Evolutionary conservation across 2,329 filamentous ascomycete genomes (phyloP), one percentile per base, ranked within the genome.

Genomic region (Claviceps citrina): DNA sequence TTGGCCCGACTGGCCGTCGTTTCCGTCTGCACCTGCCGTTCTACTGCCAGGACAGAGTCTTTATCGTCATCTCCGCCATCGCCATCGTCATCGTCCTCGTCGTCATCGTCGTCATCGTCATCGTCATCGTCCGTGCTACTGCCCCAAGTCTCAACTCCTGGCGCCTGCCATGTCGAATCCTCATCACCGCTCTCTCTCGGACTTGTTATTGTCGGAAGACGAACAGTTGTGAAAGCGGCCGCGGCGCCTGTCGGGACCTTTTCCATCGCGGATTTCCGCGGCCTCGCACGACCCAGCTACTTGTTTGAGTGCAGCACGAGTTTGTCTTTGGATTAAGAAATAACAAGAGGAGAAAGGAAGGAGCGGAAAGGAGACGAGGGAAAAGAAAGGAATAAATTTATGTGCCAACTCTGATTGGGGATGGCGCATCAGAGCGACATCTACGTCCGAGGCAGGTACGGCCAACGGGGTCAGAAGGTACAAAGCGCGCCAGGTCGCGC

Each of bases 81-180:
- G 9, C 13, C 35, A 1, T 31, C 30, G 2, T 33, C 31, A 7
- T 22, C 31, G 2, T 32, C 31, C 2, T 32, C 31, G 0, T 22
- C 19, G 0, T 37, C 24, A 13, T 37, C 25, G 15, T 25, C 32
- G 5, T 34, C 19, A 5, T 34, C 35, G 15, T 28, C 26, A 8
- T 37, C 35, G 2, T 30, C 26, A 10, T 40, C 39, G 13, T 22
- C 38, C 16, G 31, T 31, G 39, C 39, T 40, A 12, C 39, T 40
- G 12, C 32, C 32, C 31, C 39, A 40, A 2, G 31, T 31, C 16
- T 40, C 39, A n/a, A 40, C 32, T 27, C 31, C 31, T 12, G 24
- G 15, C 16, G 24, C 16, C 10, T 35, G n/a, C 32, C 31, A 35
- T 16, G 19, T 15, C 12, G 20, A 7, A 25, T 35, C 31, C 2